Evolutionary conservation across 2,329 filamentous ascomycete genomes (phyloP).

Genomic region (Aspergillus calidoustus): DNA sequence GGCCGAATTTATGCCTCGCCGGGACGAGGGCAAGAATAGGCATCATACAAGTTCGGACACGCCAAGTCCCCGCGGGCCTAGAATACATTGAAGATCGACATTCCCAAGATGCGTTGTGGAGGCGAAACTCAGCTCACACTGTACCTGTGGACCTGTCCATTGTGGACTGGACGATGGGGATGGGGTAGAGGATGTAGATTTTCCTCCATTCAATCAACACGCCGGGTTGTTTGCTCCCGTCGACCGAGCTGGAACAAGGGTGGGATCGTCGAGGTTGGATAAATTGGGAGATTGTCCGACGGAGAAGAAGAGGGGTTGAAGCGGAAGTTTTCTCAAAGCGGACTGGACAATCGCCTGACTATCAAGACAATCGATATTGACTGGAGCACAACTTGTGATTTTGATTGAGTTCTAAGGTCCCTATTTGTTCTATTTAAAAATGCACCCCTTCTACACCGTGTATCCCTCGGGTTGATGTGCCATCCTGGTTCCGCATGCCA

Average conservation of each 20-base stretch:
- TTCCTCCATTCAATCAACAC: conserved; percentile 18
- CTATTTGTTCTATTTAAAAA: neutral
- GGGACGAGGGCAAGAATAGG: neutral
- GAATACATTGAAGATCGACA: conserved; percentile 6
- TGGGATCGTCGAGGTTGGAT: neutral
- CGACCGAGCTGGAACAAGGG: neutral
- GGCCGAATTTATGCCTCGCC: conserved; percentile 9
- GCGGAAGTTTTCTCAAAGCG: neutral
- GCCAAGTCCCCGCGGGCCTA: conserved; percentile 1
- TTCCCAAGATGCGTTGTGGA: conserved; percentile 4
- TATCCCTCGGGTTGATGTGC: neutral
- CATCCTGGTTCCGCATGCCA: neutral
- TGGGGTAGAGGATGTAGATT: conserved; percentile 5
- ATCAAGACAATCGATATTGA: neutral
- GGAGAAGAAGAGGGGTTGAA: conserved; percentile 4
- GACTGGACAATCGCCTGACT: neutral
- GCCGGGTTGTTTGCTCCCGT: conserved; percentile 8
- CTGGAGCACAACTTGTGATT: neutral
- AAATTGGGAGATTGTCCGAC: conserved; percentile 14
- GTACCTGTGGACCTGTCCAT: neutral
- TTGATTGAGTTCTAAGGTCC: neutral
- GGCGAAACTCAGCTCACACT: neutral
- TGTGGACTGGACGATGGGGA: neutral
- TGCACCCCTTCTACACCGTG: neutral
- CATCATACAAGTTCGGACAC: neutral